A percentile compares a stretch with the other conserved stretches of the same genome.
These are phyloP conservation scores for Solanum verrucosum DNA, from an alignment of 257 asterid species.

Conservation along the genomic window DNA sequence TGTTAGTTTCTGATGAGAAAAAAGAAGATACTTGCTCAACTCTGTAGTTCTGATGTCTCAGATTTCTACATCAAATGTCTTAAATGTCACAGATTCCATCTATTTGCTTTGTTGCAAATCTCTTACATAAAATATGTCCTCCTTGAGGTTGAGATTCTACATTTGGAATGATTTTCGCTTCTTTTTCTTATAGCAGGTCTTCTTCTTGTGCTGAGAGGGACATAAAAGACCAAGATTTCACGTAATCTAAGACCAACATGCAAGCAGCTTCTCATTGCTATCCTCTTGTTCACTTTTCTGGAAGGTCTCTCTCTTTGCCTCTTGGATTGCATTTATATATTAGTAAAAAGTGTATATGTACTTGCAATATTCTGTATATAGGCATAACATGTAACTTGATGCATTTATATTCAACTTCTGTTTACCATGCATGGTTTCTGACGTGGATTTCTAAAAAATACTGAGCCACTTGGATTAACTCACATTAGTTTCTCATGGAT, in stretches of 20 bases:
- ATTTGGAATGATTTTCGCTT: neutral
- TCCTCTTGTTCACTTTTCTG: conserved; percentile 31
- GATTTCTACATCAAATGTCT: neutral
- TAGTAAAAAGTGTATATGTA: neutral
- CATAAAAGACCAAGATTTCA: neutral
- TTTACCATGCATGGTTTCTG: neutral
- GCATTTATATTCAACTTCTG: neutral
- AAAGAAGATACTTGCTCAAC: neutral
- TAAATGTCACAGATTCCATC: neutral
- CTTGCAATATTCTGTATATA: neutral
- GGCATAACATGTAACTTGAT: neutral
- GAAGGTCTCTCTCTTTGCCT: conserved; percentile 27
- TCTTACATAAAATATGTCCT: neutral
- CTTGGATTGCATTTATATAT: neutral
- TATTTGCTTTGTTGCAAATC: neutral
- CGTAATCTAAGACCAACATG: conserved; percentile 23
- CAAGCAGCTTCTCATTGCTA: conserved; percentile 40
- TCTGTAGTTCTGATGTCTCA: neutral
- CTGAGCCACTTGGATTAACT: neutral
- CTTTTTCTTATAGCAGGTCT: neutral
- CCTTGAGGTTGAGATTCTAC: neutral
- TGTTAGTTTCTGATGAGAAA: too few species aligned
- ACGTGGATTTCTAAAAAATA: neutral
- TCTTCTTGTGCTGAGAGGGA: neutral
- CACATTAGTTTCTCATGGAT: neutral